Evolutionary conservation across 768 basidiomycete genomes (phyloP).

Genomic region (Chalciporus chontae): DNA sequence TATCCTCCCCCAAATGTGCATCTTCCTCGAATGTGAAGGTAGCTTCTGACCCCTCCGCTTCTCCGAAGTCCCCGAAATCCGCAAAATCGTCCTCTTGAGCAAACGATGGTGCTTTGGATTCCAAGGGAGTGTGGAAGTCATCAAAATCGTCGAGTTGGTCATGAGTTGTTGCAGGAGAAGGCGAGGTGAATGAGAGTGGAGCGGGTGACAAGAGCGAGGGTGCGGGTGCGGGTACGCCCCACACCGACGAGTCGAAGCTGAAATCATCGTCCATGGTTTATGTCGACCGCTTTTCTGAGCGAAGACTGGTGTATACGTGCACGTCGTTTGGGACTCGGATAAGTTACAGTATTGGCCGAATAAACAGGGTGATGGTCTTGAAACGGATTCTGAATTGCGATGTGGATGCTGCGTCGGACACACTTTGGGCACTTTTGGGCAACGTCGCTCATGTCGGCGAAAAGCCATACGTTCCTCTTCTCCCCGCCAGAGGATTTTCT

Average conservation of each 20-base stretch:
- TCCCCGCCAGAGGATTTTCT: constrained; percentile 48
- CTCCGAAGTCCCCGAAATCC: constrained; percentile 87
- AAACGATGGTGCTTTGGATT: constrained; percentile 39
- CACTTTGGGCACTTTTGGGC: no score
- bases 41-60: constrained; percentile 41
- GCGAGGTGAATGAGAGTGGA: constrained; percentile 18
- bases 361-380: no score
- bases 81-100: constrained; percentile 72
- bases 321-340: constrained; percentile 5
- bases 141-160: constrained; percentile 52
- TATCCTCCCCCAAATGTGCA: constrained; percentile 12
- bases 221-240: constrained; percentile 49
- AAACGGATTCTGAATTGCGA: not conserved
- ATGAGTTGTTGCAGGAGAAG: constrained; percentile 28
- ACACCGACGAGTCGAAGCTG: constrained; percentile 69
- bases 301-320: constrained; percentile 7
- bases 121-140: constrained; percentile 46
- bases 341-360: no score
- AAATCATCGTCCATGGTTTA: constrained; percentile 67
- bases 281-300: not conserved
- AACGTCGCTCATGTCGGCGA: constrained; percentile 14
- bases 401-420: not conserved
- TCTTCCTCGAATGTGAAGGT: constrained; percentile 39
- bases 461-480: constrained; percentile 56
- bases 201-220: constrained; percentile 28